Evolutionary conservation across 768 basidiomycete species (phyloP).

Genomic region (Clathrus columnatus): DNA sequence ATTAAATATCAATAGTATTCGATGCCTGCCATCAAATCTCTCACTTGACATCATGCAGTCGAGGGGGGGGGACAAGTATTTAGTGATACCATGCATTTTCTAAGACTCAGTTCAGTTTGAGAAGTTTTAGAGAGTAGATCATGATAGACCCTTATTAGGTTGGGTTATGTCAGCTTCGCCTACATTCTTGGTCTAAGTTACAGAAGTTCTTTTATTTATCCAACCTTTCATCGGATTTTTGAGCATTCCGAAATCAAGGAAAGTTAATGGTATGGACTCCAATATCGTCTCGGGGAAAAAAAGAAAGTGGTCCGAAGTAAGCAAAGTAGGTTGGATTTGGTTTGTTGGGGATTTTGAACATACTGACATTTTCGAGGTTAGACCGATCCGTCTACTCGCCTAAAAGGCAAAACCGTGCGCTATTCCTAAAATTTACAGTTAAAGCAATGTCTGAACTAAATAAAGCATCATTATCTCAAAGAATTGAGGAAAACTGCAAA

Average conservation of each 20-base stretch:
- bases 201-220: too few species aligned
- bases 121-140: too few species aligned
- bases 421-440: background rate
- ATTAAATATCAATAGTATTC: too few species aligned
- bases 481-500: slow-evolving; percentile 70
- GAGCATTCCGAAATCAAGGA: background rate
- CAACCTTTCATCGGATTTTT: background rate
- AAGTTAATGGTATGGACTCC: background rate
- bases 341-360: background rate
- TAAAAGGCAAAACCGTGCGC: background rate
- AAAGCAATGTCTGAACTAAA: background rate
- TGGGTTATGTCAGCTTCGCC: too few species aligned
- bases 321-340: background rate
- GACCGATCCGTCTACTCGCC: background rate
- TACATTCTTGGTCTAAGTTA: too few species aligned
- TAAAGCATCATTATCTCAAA: slow-evolving; percentile 65
- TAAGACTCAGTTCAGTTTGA: too few species aligned
- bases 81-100: too few species aligned
- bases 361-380: background rate
- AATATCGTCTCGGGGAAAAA: background rate
- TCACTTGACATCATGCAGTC: too few species aligned
- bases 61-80: too few species aligned
- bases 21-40: too few species aligned
- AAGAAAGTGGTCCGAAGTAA: background rate
- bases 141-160: too few species aligned